phyloP scores from a whole-genome alignment of 768 basidiomycete species.

The Sarcomyxa edulis region DNA sequence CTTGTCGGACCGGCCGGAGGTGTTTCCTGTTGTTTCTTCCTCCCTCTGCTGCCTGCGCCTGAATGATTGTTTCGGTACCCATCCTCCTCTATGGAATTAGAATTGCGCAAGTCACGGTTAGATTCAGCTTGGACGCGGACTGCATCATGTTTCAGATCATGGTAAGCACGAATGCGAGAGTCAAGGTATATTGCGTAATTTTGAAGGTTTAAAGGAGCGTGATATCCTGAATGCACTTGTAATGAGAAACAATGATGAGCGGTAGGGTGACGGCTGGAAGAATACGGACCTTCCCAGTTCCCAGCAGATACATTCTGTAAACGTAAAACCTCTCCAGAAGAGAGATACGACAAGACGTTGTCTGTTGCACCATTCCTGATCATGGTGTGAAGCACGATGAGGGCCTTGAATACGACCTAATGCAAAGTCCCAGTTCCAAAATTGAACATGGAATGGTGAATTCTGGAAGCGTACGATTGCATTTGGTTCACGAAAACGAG shows the following conservation, averaged over 20 bases:
- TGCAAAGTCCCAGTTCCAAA: conserved; percentile 8
- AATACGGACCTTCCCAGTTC: conserved; percentile 77
- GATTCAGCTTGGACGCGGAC: conserved; percentile 90
- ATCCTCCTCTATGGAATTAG: conserved; percentile 58
- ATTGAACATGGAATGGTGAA: neutral
- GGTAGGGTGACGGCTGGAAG: neutral
- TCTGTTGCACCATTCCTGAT: conserved; percentile 96
- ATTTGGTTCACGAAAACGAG: conserved; percentile 88
- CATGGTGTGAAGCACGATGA: conserved; percentile 95
- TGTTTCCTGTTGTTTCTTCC: conserved; percentile 17
- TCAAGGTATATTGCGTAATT: conserved; percentile 89
- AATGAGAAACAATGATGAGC: neutral
- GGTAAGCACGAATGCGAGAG: conserved; percentile 80
- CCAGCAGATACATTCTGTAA: conserved; percentile 76
- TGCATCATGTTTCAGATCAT: conserved; percentile 90
- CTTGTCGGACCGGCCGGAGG: conserved; percentile 37
- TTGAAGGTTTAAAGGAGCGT: conserved; percentile 80
- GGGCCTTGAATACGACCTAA: conserved; percentile 97
- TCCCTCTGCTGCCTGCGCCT: conserved; percentile 26
- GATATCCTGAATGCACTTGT: conserved; percentile 63
- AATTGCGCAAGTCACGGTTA: conserved; percentile 80
- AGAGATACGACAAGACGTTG: conserved; percentile 81
- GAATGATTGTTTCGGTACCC: conserved; percentile 26
- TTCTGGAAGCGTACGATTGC: conserved; percentile 57
- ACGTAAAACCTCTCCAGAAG: conserved; percentile 74